phyloP scores from a whole-genome alignment of 2,329 filamentous ascomycete genomes.

The Pyricularia grisea region DNA sequence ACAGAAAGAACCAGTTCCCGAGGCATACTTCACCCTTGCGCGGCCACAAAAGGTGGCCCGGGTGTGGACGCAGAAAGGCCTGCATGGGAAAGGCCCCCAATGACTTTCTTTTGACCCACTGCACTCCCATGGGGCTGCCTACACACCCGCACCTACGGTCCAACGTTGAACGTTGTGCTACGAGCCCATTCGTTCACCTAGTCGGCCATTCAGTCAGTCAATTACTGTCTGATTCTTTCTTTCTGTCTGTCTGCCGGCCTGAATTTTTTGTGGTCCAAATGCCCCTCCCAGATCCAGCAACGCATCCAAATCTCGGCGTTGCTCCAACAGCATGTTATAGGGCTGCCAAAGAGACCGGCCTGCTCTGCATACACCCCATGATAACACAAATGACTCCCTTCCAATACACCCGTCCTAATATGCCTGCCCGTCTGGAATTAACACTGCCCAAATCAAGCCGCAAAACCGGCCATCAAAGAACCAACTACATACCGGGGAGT shows the following conservation, averaged over 20 bases:
- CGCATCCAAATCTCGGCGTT: background rate
- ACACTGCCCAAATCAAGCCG: background rate
- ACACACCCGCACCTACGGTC: background rate
- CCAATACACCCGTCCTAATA: background rate
- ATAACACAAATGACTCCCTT: background rate
- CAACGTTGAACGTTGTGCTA: background rate
- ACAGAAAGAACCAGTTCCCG: background rate
- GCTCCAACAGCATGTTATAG: constrained; percentile 1
- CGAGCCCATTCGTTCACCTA: background rate
- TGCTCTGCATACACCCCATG: background rate
- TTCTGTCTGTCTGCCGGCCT: background rate
- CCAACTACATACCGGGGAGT: background rate
- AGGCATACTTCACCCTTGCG: background rate
- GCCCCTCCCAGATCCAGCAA: background rate
- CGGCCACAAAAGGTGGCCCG: background rate
- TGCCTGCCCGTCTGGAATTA: background rate
- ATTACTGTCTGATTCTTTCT: background rate
- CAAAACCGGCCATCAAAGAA: background rate
- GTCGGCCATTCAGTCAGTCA: background rate
- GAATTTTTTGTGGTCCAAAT: background rate
- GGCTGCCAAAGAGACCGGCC: background rate
- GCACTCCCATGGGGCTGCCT: background rate
- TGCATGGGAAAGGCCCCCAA: constrained; percentile 1
- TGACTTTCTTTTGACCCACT: constrained; percentile 1
- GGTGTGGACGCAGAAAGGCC: background rate